Conservation (phyloP, 805 yeast genomes). For the Metahyphopichia silvanorum region DNA sequence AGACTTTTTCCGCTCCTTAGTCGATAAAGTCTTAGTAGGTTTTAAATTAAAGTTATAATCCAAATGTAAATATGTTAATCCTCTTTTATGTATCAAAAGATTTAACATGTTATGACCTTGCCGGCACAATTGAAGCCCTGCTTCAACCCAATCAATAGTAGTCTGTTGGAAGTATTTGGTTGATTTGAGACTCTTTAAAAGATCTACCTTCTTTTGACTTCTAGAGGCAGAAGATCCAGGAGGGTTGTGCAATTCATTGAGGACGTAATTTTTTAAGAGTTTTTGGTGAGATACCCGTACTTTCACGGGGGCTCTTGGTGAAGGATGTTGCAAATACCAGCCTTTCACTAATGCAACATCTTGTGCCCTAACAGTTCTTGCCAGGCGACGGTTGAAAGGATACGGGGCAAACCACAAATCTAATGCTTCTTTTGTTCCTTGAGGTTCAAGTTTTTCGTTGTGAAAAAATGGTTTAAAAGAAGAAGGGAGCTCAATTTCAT, state of each 20-base stretch:
- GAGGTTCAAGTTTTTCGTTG: slow-evolving; percentile 20
- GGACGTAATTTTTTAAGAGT: slow-evolving; percentile 70
- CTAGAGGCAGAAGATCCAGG: slow-evolving; percentile 27
- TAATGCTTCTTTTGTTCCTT: slow-evolving; percentile 51
- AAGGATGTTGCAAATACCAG: slow-evolving; percentile 76
- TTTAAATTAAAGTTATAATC: slow-evolving; percentile 95
- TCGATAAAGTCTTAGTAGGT: slow-evolving; percentile 93
- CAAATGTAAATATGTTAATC: slow-evolving; percentile 85
- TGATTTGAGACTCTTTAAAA: slow-evolving; percentile 62
- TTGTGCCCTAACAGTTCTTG: slow-evolving; percentile 74
- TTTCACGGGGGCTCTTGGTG: slow-evolving; percentile 63
- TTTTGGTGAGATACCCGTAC: slow-evolving; percentile 87
- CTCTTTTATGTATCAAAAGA: slow-evolving; percentile 83
- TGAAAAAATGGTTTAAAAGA: slow-evolving; percentile 45
- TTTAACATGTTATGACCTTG: slow-evolving; percentile 96
- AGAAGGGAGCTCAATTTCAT: slow-evolving; percentile 39
- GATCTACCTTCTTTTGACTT: slow-evolving; percentile 48
- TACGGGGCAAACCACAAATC: slow-evolving; percentile 76
- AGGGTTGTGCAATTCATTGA: slow-evolving; percentile 62
- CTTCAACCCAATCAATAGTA: slow-evolving; percentile 96
- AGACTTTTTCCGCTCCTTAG: slow-evolving; percentile 93
- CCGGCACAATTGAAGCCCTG: slow-evolving; percentile 87
- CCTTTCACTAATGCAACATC: slow-evolving; percentile 82
- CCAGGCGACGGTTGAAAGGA: slow-evolving; percentile 79
- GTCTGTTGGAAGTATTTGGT: slow-evolving; percentile 93